A percentile compares a stretch with the other conserved stretches of the same genome.
These are phyloP conservation scores for Cryphonectria parasitica DNA, from an alignment of 2,329 filamentous ascomycete genomes.

Conservation along the genomic window DNA sequence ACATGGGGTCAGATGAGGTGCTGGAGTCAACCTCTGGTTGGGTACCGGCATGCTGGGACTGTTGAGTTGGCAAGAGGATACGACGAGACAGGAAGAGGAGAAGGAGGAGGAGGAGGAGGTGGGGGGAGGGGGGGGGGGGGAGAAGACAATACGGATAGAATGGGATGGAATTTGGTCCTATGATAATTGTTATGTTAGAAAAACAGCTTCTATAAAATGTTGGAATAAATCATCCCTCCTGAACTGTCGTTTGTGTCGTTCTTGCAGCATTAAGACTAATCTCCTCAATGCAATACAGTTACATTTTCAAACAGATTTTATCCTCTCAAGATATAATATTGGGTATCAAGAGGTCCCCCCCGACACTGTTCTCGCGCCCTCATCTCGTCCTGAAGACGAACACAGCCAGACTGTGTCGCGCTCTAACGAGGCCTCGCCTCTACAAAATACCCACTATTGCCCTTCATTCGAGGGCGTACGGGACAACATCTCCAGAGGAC, in stretches of 20 bases:
- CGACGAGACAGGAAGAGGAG: too few species aligned
- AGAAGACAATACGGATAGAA: too few species aligned
- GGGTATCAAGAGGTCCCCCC: not conserved
- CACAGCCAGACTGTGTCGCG: not conserved
- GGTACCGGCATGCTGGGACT: not conserved
- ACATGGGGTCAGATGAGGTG: not conserved
- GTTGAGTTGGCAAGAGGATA: not conserved
- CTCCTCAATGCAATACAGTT: not conserved
- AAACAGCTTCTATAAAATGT: not conserved
- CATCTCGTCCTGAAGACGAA: not conserved
- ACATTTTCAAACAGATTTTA: not conserved
- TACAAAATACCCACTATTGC: not conserved
- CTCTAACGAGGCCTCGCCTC: not conserved
- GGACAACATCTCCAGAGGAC: slow-evolving; percentile 34
- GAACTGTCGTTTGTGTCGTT: not conserved
- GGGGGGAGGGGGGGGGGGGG: too few species aligned
- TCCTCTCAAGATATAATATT: not conserved
- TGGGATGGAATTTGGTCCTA: not conserved
- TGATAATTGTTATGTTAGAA: not conserved
- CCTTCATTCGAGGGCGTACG: not conserved
- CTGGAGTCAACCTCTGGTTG: not conserved
- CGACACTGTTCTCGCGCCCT: not conserved
- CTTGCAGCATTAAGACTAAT: not conserved
- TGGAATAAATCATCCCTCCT: too few species aligned
- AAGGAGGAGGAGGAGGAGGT: too few species aligned